These are phyloP conservation scores for Aspergillus costaricaensis DNA, from an alignment of 2,329 filamentous ascomycete genomes.

Conservation along the genomic window DNA sequence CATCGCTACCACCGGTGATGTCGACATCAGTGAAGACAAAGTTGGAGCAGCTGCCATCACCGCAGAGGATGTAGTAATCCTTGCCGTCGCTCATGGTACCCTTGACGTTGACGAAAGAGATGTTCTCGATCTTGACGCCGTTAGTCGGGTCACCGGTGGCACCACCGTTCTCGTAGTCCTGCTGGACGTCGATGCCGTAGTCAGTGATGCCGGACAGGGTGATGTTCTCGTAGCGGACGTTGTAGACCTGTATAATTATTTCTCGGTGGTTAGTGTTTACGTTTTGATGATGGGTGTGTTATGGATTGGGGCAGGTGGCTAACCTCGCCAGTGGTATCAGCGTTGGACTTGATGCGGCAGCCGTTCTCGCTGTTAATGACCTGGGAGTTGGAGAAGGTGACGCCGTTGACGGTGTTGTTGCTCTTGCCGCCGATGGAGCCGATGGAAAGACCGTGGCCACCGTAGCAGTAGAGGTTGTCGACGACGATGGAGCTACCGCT, in stretches of 20 bases:
- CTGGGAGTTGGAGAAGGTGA: conserved; percentile 53
- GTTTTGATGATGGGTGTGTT: neutral
- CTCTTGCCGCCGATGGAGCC: conserved; percentile 48
- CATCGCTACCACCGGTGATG: conserved; percentile 38
- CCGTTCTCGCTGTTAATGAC: conserved; percentile 49
- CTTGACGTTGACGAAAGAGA: conserved; percentile 40
- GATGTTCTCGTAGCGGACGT: conserved; percentile 52
- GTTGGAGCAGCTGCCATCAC: conserved; percentile 41
- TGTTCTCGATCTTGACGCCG: conserved; percentile 40
- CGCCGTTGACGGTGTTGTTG: conserved; percentile 56
- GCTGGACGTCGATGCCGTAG: conserved; percentile 56
- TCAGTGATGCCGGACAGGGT: conserved; percentile 46
- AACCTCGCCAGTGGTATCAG: conserved; percentile 38
- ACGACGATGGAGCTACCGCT: conserved; percentile 31
- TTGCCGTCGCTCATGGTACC: conserved; percentile 37
- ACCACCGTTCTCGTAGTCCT: conserved; percentile 55
- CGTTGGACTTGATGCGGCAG: conserved; percentile 45
- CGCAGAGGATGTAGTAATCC: conserved; percentile 45
- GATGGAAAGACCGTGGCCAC: conserved; percentile 38
- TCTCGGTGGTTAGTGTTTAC: neutral
- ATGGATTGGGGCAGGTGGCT: neutral
- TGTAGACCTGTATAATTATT: conserved; percentile 27
- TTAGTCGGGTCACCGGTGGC: conserved; percentile 42
- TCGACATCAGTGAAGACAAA: conserved; percentile 40
- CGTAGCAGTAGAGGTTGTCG: conserved; percentile 39